phyloP scores from a whole-genome alignment of 352 stramenopile species.

The Poterioochromonas sp. region DNA sequence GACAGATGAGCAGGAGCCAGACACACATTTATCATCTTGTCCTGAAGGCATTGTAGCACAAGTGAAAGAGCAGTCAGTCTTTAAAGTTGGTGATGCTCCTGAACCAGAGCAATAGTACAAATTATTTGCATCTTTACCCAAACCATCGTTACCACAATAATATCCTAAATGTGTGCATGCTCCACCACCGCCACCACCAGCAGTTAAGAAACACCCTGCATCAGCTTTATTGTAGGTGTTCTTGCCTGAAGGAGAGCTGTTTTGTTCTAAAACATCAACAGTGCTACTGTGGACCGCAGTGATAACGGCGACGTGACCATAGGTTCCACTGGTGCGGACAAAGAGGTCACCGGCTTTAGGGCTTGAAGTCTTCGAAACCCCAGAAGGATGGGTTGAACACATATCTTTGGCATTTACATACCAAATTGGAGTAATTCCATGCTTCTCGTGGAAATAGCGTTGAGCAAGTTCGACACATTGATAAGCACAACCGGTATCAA shows the following conservation, averaged over 20 bases:
- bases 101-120: background rate
- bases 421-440: constrained; percentile 22
- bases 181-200: background rate
- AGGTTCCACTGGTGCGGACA: background rate
- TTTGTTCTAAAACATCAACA: constrained; percentile 20
- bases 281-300: background rate
- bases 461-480: constrained; percentile 19
- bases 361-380: background rate
- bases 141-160: constrained; percentile 11
- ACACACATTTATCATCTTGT: constrained; percentile 4
- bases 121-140: constrained; percentile 10
- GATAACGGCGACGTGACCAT: background rate
- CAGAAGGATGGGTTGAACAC: background rate
- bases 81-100: background rate
- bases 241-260: background rate
- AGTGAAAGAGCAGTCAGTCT: background rate
- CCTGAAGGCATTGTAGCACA: constrained; percentile 7
- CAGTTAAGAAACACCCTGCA: constrained; percentile 1
- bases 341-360: background rate
- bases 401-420: constrained; percentile 21
- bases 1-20: background rate
- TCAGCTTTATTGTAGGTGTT: constrained; percentile 1
- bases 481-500: background rate
- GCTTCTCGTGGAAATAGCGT: background rate
- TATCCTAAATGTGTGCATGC: background rate